Base-by-base conservation (phyloP, 257 asterid species). In the Fraxinus anomala region DNA sequence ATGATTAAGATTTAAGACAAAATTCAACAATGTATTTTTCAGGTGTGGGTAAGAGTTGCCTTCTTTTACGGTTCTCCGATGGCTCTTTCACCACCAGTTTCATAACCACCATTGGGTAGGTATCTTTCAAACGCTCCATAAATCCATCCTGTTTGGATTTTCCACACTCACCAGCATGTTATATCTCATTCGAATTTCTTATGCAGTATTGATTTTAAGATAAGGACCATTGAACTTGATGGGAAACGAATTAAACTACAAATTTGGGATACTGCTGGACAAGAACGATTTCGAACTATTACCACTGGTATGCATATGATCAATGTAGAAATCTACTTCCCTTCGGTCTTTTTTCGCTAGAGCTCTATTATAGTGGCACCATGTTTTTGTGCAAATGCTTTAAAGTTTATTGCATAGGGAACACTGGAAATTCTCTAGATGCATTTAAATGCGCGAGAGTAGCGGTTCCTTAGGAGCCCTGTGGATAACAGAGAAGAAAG, bases 41-140 rank as follows among this genome's bases (percentile, higher is more conserved):
- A 89, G 94, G 94, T 85, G 94, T 89, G 88, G 98, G 98, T 87
- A 94, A 94, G 92, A 94, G 98, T 92, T 94, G 98, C 92, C 97
- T 94, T 75, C 98, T 94, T 82, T 85, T 94, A 84, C 94, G 98
- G 83, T 94, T 94, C 89, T 94, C 98, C 6, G 98, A 94, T 89
- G 98, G 98, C 79, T 94, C 98, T 86, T 94, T 94, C 91, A 94
- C 98, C 36, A 94, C 98, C 87, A 94, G 98, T 89, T 94, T 94
- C 90, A 94, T 94, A 81, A 92, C 98, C 79, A 90, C 94, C 81
- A 90, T 90, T 47, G 94, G 94, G 94, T 90, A 76, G 77, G 96
- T 87, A 63, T 76, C 78, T 73, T 71, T 78, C 83, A 72, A 74
- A 44, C 79, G 26, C 68, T 33, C 14, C 51, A 9, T 72, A 14